Evolutionary conservation across 2,329 filamentous ascomycete genomes (phyloP), one percentile per base, ranked within the genome.

Genomic region (Aureobasidium leucospermi): DNA sequence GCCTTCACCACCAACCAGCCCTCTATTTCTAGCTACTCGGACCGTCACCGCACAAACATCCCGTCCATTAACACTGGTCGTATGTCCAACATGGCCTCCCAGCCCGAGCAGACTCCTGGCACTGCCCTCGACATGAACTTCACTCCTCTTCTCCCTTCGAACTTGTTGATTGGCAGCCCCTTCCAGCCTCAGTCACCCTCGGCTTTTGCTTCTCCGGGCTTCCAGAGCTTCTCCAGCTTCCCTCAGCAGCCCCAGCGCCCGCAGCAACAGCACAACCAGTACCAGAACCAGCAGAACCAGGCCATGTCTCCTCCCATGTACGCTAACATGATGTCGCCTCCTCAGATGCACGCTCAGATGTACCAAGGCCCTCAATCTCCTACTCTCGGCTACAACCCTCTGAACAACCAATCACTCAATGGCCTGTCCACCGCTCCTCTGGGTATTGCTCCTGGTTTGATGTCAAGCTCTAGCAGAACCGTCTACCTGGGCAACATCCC

Each of bases 401-500:
- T 88, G 66, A 79, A 79, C 46, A 81, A 77, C 63, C 83, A 85
- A 66, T 57, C 55, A 43, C 60, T 61, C 16, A 63, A 60, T 7
- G 81, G 80, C 72, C 76, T 82, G 72, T 85, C 90, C 39, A 86
- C 85, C 42, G 89, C 89, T 15, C 87, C 89, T 9, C 85, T 93
- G 65, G 83, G 86, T 28, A 85, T 92, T 77, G 83, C 83, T 32
- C 85, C 89, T n/a, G 88, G 88, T 48, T 82, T 95, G 63, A 84
- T 95, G 46, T 91, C 90, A 51, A 90, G 91, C 55, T 96, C 92
- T 9, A 97, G 93, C 81, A 85, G 94, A 66, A 99, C 94, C 4
- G 94, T 99, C 45, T 99, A 99, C 71, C 79, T 99, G 56, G 94
- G 94, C 64, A 99, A 99, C 75, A 97, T 99, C 61, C 94, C 94